Percentiles rank a stretch among this genome's conserved stretches.
Conservation (phyloP, 208 protist genomes). For the Crithidia thermophila region DNA sequence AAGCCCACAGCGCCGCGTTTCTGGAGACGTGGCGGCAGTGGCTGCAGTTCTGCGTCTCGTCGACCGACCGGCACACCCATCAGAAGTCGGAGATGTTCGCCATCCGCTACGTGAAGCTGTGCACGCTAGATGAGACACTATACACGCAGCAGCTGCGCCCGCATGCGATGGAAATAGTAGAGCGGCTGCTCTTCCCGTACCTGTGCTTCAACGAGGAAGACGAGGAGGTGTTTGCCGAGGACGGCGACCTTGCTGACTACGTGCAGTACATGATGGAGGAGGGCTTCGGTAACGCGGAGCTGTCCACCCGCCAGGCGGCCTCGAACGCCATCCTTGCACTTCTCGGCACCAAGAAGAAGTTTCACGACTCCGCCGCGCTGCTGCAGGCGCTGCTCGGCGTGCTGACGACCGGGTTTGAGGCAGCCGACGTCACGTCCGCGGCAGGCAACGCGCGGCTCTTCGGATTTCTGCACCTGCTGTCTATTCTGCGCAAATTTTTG, state of each 20-base stretch:
- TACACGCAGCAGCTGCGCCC: conserved; percentile 69
- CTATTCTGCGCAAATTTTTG: conserved; percentile 79
- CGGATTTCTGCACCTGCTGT: conserved; percentile 85
- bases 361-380: conserved; percentile 61
- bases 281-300: conserved; percentile 66
- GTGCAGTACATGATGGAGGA: conserved; percentile 89
- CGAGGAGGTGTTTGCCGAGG: conserved; percentile 76
- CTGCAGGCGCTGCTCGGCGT: conserved; percentile 70
- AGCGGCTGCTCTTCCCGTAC: conserved; percentile 83
- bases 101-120: conserved; percentile 83
- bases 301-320: conserved; percentile 72
- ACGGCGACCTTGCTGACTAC: conserved; percentile 75
- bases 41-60: conserved; percentile 62
- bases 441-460: conserved; percentile 67
- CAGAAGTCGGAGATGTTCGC: conserved; percentile 81
- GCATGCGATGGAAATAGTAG: conserved; percentile 66
- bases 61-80: conserved; percentile 47
- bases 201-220: conserved; percentile 80
- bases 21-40: conserved; percentile 71
- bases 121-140: conserved; percentile 63
- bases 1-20: conserved; percentile 42
- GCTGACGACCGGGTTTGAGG: conserved; percentile 60
- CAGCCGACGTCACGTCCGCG: conserved; percentile 42
- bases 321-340: conserved; percentile 81
- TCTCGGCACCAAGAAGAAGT: conserved; percentile 71